phyloP scores from a whole-genome alignment of 805 yeast species.

The Tetrapisispora namnaoensis region DNA sequence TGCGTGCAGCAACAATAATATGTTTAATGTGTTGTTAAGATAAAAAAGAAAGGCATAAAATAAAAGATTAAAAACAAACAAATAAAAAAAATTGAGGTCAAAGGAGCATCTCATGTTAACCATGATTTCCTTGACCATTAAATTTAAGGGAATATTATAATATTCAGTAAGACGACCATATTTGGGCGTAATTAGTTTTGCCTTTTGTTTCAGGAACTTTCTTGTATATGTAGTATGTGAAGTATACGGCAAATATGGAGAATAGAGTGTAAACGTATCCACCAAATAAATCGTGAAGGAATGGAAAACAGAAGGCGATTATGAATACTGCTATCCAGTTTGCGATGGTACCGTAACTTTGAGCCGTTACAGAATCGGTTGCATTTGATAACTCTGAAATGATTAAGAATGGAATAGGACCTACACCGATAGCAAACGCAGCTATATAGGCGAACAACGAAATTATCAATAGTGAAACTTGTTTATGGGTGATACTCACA shows the following conservation, averaged over 20 bases:
- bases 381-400: slow-evolving; percentile 83
- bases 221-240: slow-evolving; percentile 33
- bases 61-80: no score
- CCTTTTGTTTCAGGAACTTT: slow-evolving; percentile 20
- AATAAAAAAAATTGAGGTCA: no score
- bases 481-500: slow-evolving; percentile 45
- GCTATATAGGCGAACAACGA: slow-evolving; percentile 69
- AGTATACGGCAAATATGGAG: slow-evolving; percentile 44
- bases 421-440: slow-evolving; percentile 84
- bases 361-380: slow-evolving; percentile 73
- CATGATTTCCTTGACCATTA: no score
- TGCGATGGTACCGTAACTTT: slow-evolving; percentile 82
- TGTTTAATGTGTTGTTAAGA: no score
- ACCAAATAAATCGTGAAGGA: slow-evolving; percentile 53
- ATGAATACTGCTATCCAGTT: slow-evolving; percentile 88
- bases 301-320: slow-evolving; percentile 75
- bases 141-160: background rate
- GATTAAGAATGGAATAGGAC: slow-evolving; percentile 89
- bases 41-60: no score
- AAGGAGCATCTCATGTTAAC: no score
- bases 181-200: slow-evolving; percentile 11
- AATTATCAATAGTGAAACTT: slow-evolving; percentile 42
- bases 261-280: slow-evolving; percentile 72
- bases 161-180: slow-evolving; percentile 11
- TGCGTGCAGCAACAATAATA: no score